A percentile compares a stretch with the other conserved stretches of the same genome.
These are phyloP conservation scores for Fusarium humuli DNA, from an alignment of 2,329 filamentous ascomycete genomes.

Conservation along the genomic window DNA sequence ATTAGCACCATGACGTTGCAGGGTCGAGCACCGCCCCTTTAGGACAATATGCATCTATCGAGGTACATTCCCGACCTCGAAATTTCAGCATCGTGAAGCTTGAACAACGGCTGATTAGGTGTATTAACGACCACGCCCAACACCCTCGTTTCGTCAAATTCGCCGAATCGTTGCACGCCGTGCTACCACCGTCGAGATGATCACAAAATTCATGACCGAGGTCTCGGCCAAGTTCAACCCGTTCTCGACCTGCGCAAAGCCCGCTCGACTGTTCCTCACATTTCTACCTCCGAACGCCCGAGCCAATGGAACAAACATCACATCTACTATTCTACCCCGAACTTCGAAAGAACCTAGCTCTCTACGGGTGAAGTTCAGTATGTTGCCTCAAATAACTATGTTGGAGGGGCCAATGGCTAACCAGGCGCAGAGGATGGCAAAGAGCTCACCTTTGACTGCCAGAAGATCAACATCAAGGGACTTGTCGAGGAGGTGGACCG, in stretches of 20 bases:
- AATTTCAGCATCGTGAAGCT: slow-evolving; percentile 41
- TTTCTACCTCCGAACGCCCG: slow-evolving; percentile 85
- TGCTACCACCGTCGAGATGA: slow-evolving; percentile 66
- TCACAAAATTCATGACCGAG: slow-evolving; percentile 87
- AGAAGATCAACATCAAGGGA: slow-evolving; percentile 85
- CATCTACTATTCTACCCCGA: slow-evolving; percentile 79
- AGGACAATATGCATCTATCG: slow-evolving; percentile 43
- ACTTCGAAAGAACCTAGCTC: slow-evolving; percentile 74
- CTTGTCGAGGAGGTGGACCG: slow-evolving; percentile 90
- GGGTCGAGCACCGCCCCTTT: slow-evolving; percentile 30
- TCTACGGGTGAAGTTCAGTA: slow-evolving; percentile 88
- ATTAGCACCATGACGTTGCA: slow-evolving; percentile 43
- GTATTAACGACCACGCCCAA: slow-evolving; percentile 24
- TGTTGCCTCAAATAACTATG: slow-evolving; percentile 42
- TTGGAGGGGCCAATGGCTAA: slow-evolving; percentile 41
- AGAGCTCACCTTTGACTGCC: slow-evolving; percentile 84
- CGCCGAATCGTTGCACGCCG: slow-evolving; percentile 7
- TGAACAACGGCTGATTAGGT: slow-evolving; percentile 1
- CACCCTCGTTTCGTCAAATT: slow-evolving; percentile 1
- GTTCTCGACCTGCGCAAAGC: slow-evolving; percentile 82
- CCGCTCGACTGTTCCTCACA: slow-evolving; percentile 88
- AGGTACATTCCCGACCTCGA: slow-evolving; percentile 23
- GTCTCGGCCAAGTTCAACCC: slow-evolving; percentile 92
- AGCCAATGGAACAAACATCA: slow-evolving; percentile 78
- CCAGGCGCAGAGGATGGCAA: slow-evolving; percentile 83